Evolutionary conservation across 2,329 filamentous ascomycete species (phyloP).

Genomic region (Aspergillus aculeatinus): DNA sequence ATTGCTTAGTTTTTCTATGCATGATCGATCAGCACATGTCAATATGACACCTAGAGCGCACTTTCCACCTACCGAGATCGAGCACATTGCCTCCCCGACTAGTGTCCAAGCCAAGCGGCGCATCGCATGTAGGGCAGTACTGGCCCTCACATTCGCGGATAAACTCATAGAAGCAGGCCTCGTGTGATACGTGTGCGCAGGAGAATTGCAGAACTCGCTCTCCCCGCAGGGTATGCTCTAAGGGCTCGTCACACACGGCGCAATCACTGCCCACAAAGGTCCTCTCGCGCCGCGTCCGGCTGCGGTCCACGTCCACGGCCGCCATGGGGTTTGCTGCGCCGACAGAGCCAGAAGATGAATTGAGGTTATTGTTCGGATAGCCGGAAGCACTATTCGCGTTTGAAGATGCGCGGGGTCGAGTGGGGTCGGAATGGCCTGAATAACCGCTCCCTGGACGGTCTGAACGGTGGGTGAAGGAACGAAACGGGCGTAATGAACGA

Average conservation of each 20-base stretch:
- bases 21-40: conserved; percentile 20
- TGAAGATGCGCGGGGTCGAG: conserved; percentile 28
- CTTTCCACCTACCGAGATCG: conserved; percentile 69
- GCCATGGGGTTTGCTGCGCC: conserved; percentile 53
- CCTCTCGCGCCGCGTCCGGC: conserved; percentile 77
- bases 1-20: conserved; percentile 85
- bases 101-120: conserved; percentile 85
- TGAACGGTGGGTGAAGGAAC: conserved; percentile 29
- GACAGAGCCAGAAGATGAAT: conserved; percentile 36
- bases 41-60: neutral
- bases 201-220: conserved; percentile 95
- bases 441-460: conserved; percentile 32
- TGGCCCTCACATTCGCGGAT: conserved; percentile 93
- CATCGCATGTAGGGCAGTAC: conserved; percentile 90
- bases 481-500: conserved; percentile 34
- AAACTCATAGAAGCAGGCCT: conserved; percentile 98
- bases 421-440: conserved; percentile 28
- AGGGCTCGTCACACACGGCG: conserved; percentile 91
- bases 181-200: conserved; percentile 94
- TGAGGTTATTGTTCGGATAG: conserved; percentile 25
- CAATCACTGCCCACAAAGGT: conserved; percentile 96
- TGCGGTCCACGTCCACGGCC: conserved; percentile 72
- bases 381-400: conserved; percentile 21
- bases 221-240: conserved; percentile 91
- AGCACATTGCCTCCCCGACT: conserved; percentile 90